Base-by-base conservation (phyloP, 306 rosid genomes). In the Quercus wislizeni region DNA sequence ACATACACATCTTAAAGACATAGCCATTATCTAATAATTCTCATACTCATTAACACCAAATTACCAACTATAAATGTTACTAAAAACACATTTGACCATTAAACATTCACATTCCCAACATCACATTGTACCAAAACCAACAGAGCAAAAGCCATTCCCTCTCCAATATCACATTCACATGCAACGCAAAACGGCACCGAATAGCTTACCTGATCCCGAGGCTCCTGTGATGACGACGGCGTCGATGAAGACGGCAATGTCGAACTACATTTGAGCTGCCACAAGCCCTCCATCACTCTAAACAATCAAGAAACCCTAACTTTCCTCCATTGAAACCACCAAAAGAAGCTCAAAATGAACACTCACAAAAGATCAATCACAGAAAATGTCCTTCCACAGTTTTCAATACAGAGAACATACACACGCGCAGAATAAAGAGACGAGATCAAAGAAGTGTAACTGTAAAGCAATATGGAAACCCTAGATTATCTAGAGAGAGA, bases 181-280 rank as follows among this genome's bases (percentile, higher is more conserved):
- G 58, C 59, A 71, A 18, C 9, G 55, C 8, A 75, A 23, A 65
- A 55, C 21, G 17, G 43, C 8, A 72, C 67, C 61, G 51, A 25
- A 46, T 17, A 15, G 38, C n/a, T 68, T 2, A 84, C 87, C 84
- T 80, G 82, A 77, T 76, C 78, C 77, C 82, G 84, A 63, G 70
- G 77, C 84, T 84, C 87, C 82, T 72, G 73, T 43, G 82, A 77
- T 4, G 85, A 84, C 65, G 87, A 84, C 74, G 83, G 79, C 23
- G 78, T 19, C 54, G 85, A 76, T 14, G 81, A 76, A 2, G 72
- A 23, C 73, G 55, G 81, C 78, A 79, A 62, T 71, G 84, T 76
- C 19, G 84, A 84, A 74, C 79, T 30, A 55, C 63, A 84, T 27
- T 73, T 84, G 55, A 21, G 27, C 77, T 58, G 78, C 87, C 87